phyloP scores from a whole-genome alignment of 2,329 filamentous ascomycete genomes.

The Tolypocladium ovalisporum region DNA sequence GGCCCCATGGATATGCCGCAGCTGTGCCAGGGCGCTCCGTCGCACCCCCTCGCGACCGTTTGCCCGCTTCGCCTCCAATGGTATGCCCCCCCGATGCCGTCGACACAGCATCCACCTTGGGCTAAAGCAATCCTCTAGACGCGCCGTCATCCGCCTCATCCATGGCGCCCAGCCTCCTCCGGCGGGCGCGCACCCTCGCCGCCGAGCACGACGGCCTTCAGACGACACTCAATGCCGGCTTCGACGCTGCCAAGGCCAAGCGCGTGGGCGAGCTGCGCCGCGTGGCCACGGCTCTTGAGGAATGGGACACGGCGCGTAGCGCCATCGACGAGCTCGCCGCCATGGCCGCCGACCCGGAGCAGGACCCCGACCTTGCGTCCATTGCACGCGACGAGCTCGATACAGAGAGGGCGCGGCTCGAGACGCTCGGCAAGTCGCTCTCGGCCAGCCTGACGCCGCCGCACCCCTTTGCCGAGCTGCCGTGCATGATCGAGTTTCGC shows the following conservation, averaged over 20 bases:
- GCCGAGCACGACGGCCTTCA: conserved; percentile 47
- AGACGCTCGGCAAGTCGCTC: conserved; percentile 53
- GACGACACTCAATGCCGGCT: conserved; percentile 37
- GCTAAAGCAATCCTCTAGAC: conserved; percentile 8
- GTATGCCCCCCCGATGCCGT: conserved; percentile 7
- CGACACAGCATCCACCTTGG: background rate
- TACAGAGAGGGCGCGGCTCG: conserved; percentile 51
- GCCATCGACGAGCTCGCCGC: conserved; percentile 42
- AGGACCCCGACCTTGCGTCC: conserved; percentile 60
- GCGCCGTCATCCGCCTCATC: background rate
- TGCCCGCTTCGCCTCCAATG: conserved; percentile 20
- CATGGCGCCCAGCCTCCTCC: conserved; percentile 45
- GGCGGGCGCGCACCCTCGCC: conserved; percentile 46
- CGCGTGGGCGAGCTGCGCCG: conserved; percentile 49
- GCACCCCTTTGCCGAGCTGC: conserved; percentile 82
- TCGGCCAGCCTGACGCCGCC: conserved; percentile 71
- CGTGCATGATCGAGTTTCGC: conserved; percentile 83
- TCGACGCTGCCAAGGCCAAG: conserved; percentile 46
- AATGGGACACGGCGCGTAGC: conserved; percentile 44
- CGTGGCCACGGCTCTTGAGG: conserved; percentile 44
- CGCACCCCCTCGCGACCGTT: conserved; percentile 14
- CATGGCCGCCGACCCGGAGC: conserved; percentile 30
- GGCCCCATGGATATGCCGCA: conserved; percentile 24
- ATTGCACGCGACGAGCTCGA: conserved; percentile 74
- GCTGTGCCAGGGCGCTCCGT: conserved; percentile 20